These are phyloP conservation scores for Wallacemonas sp. DNA, from an alignment of 208 protist species.

Conservation along the genomic window DNA sequence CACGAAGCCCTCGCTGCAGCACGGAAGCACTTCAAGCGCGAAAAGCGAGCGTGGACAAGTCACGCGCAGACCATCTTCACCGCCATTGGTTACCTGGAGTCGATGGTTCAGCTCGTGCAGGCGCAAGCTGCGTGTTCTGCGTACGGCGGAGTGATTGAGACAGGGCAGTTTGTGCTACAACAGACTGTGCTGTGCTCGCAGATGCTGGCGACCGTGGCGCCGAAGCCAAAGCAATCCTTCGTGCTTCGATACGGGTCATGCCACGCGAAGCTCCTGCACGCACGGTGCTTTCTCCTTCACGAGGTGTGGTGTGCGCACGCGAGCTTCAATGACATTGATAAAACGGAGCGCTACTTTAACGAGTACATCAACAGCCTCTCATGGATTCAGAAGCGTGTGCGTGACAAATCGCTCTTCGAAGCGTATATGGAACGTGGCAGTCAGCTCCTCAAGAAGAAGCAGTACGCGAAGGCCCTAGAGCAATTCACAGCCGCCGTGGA, in stretches of 20 bases:
- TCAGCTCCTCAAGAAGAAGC: conserved; percentile 64
- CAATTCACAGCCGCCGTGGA: conserved; percentile 59
- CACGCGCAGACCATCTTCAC: conserved; percentile 53
- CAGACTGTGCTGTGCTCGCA: conserved; percentile 80
- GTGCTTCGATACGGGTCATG: conserved; percentile 71
- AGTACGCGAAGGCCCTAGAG: conserved; percentile 48
- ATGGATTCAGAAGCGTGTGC: conserved; percentile 30
- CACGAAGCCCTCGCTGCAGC: conserved; percentile 57
- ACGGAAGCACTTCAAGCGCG: conserved; percentile 69
- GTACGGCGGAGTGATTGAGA: conserved; percentile 68
- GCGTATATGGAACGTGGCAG: conserved; percentile 77
- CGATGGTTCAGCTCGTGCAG: conserved; percentile 74
- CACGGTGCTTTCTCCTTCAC: conserved; percentile 52
- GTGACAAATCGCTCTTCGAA: conserved; percentile 54
- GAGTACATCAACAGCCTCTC: conserved; percentile 59
- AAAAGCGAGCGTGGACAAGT: conserved; percentile 66
- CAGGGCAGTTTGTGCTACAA: conserved; percentile 70
- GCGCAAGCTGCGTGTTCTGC: conserved; percentile 63
- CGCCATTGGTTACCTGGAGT: conserved; percentile 73
- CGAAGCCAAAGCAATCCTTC: conserved; percentile 35
- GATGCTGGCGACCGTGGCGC: conserved; percentile 58
- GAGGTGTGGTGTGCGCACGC: conserved; percentile 70
- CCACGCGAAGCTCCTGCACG: conserved; percentile 51
- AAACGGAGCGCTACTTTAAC: conserved; percentile 64
- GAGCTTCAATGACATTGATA: conserved; percentile 44